A percentile compares a stretch with the other conserved stretches of the same genome.
These are phyloP conservation scores for Triticum dicoccoides DNA, from an alignment of 176 grass and related monocot species.

Conservation along the genomic window DNA sequence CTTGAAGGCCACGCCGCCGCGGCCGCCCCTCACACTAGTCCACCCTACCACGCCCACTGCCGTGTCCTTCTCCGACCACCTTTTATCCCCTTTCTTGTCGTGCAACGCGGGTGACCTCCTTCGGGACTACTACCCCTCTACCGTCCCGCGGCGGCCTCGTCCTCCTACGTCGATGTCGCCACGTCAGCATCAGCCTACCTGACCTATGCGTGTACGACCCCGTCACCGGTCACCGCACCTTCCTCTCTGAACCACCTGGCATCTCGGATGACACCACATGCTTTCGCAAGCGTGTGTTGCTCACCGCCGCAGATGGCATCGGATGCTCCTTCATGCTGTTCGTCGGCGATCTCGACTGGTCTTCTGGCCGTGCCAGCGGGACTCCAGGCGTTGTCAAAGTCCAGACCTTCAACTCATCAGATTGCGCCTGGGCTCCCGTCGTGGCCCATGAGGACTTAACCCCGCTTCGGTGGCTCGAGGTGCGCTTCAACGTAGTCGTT, in stretches of 20 bases:
- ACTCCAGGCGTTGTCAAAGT: not conserved
- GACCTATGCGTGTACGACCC: not conserved
- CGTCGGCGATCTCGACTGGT: not conserved
- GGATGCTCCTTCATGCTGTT: not conserved
- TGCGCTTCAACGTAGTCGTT: not conserved
- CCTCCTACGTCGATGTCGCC: not conserved
- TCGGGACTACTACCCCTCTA: not conserved
- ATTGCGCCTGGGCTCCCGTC: not conserved
- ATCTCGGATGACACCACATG: fast-evolving
- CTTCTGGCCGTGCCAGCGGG: fast-evolving
- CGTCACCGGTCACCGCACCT: not conserved
- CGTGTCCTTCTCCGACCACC: not conserved
- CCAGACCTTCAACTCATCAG: not conserved
- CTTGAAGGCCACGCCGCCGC: not conserved
- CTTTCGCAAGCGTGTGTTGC: not conserved
- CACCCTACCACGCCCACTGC: not conserved
- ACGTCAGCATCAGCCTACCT: not conserved
- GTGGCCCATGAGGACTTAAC: not conserved
- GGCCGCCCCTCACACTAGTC: not conserved
- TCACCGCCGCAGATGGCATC: not conserved
- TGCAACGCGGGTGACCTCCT: not conserved
- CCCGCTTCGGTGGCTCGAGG: not conserved
- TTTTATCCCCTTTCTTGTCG: not conserved
- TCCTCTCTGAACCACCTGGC: not conserved
- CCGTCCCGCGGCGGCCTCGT: not conserved